Evolutionary conservation across 108 stramenopile species (phyloP), one percentile per base, ranked within the genome.

Genomic region (Cylindrotheca fusiformis): DNA sequence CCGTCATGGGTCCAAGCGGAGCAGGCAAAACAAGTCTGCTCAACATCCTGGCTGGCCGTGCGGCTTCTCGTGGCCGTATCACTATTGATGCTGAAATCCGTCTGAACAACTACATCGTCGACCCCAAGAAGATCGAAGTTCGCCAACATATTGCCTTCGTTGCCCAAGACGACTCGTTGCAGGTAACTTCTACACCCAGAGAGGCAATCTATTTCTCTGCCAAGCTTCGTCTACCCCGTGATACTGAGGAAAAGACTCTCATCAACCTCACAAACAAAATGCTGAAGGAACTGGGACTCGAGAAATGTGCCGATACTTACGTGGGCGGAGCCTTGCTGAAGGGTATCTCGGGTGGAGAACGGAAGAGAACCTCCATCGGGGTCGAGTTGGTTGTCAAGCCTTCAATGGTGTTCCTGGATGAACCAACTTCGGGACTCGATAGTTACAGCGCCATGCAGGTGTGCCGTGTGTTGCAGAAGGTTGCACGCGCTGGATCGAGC

Each of bases 151-250:
- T 95, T 47, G 90, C 90, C 24, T 96, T 90, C 65, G 91, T 92
- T 17, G 85, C 85, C 46, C 95, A 96, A 57, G 90, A 94, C 46
- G 95, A 94, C 62, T 81, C 81, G 8, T 75, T 94, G 26, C 68
- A 78, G 21, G 72, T 82, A 29, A 87, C 87, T 3, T 63, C 83
- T 4, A 96, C 95, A 21, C 93, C 91, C 20, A 57, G 84, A 20
- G 95, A 96, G 76, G 87, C 90, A 24, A 87, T 96, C 62, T 65
- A 75, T 21, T 94, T 96, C 63, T 83, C 82, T 46, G 95, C 93
- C 24, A 77, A 79, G 44, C 66, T 96, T 60, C 78, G 95, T 31
- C 53, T 93, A 18, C 83, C 85, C 1, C 53, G 69, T 26, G 36
- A 51, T 14, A 76, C 76, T 10, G 65, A 87, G 8, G 80, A 85